Base-by-base conservation (phyloP, 805 yeast genomes). In the Wickerhamiella sergipiensis region DNA sequence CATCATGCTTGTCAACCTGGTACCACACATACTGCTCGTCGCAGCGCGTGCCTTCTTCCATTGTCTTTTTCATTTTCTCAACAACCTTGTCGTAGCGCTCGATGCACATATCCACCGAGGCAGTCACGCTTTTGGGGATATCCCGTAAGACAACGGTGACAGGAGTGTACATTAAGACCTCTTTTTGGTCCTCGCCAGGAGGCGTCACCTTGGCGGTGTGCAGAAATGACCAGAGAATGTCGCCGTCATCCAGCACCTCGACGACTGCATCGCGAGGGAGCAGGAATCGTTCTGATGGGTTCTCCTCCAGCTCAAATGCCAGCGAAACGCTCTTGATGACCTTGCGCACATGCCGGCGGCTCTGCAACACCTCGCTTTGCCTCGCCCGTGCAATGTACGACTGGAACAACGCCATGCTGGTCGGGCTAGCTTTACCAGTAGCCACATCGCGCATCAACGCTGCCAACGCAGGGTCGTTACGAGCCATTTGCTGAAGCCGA, bases 391-490 rank as follows among this genome's bases (percentile, higher is more conserved):
- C 80, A 51, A 90, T 87, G 59, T 84, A 85, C 19, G 76, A 80
- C 64, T 89, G 95, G 64, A 90, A 90, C 45, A 78, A 80, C 22
- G 77, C 69, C 17, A 90, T 83, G 63, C 87, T 90, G 6, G 75
- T 80, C 5, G 78, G 75, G 0, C 79, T 64, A 0, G 96, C 95
- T 22, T 71, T 73, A 4, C 95, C 95, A 51, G 82, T 76, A 0
- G 97, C 97, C 1, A 90, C 96, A 5, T 74, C 76, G 55, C 81
- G 80, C 96, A 90, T 88, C 49, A 90, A 68, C 0, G 74, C 67
- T 55, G 80, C 83, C 47, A 90, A 66, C 4, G 80, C 73, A 0
- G 78, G 73, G 60, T 88, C 94, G 4, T 73, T 71, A 42, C 83
- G 75, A 0, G 97, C 97, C 66, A 90, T 80, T 0, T 83, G 72